Base-by-base conservation (phyloP, 106 monocot genomes). In the Dioscorea dumetorum region DNA sequence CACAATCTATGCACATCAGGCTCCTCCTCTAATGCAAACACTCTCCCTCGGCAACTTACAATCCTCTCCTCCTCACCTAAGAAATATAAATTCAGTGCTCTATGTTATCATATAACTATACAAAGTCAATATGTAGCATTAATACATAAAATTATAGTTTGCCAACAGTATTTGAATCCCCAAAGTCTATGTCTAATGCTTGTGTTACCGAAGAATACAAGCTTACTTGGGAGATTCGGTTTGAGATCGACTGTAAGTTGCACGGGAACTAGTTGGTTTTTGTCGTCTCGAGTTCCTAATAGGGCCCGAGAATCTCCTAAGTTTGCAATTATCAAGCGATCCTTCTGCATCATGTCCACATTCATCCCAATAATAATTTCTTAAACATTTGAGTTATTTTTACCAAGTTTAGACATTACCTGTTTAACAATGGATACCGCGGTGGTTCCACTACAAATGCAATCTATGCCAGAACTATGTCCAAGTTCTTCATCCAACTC, bases 181-280 rank as follows among this genome's bases (percentile, higher is more conserved):
- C n/a, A n/a, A n/a, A n/a, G n/a, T 28, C 1, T 28, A 28, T 28
- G 28, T 28, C 28, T 28, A 28, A 28, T 3, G n/a, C 3, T 28
- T 28, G 28, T 28, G 3, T 41, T 41, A 41, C 6, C 41, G 0
- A 41, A 41, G 18, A 24, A 31, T 11, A 52, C 12, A 51, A 57
- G 23, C 72, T 69, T 58, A 83, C 83, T 64, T 56, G 83, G 83
- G 23, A 83, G 53, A 53, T 83, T 83, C 32, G 83, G 83, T 61
- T 83, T 83, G 3, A 72, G 68, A 76, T 83, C 83, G 23, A 83
- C 76, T 0, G 83, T 83, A 50, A 83, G 79, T 56, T 83, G 83
- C 21, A 76, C 72, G 6, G 79, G 72, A 64, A 83, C 72, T 28
- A 60, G 79, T 23, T 66, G 75, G 31, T 79, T 73, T 15, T 64